phyloP scores from a whole-genome alignment of 108 stramenopile genomes.

The Craspedostauros australis region DNA sequence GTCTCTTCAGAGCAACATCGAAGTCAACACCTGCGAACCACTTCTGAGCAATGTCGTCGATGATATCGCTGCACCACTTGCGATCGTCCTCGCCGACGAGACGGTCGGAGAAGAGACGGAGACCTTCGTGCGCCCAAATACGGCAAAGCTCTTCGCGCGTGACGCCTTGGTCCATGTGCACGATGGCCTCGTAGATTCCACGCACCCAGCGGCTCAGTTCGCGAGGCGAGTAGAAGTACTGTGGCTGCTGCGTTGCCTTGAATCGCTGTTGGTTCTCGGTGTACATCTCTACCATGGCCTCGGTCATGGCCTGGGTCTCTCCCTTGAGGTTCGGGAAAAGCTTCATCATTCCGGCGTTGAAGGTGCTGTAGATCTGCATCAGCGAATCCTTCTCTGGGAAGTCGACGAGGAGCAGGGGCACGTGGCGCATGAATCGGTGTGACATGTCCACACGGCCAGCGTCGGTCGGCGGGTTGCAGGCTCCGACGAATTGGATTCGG shows the following conservation, averaged over 20 bases:
- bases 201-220: conserved; percentile 98
- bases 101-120: conserved; percentile 93
- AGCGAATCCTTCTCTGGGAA: conserved; percentile 89
- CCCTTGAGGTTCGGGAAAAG: conserved; percentile 91
- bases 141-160: conserved; percentile 89
- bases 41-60: conserved; percentile 69
- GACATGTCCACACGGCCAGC: conserved; percentile 91
- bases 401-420: conserved; percentile 95
- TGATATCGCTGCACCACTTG: conserved; percentile 81
- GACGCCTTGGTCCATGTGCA: conserved; percentile 65
- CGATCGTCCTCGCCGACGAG: conserved; percentile 85
- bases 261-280: conserved; percentile 84
- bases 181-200: conserved; percentile 92
- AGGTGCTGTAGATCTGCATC: conserved; percentile 93
- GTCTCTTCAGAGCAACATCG: conserved; percentile 72
- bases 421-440: conserved; percentile 92
- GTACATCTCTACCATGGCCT: conserved; percentile 98
- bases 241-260: conserved; percentile 83
- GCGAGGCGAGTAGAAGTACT: conserved; percentile 98
- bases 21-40: conserved; percentile 80
- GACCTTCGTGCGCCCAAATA: conserved; percentile 97
- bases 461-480: conserved; percentile 99
- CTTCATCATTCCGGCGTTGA: conserved; percentile 93
- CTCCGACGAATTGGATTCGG: conserved; percentile 94
- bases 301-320: conserved; percentile 85